Conservation (phyloP, 2,329 filamentous ascomycete genomes). For the Metarhizium brunneum region DNA sequence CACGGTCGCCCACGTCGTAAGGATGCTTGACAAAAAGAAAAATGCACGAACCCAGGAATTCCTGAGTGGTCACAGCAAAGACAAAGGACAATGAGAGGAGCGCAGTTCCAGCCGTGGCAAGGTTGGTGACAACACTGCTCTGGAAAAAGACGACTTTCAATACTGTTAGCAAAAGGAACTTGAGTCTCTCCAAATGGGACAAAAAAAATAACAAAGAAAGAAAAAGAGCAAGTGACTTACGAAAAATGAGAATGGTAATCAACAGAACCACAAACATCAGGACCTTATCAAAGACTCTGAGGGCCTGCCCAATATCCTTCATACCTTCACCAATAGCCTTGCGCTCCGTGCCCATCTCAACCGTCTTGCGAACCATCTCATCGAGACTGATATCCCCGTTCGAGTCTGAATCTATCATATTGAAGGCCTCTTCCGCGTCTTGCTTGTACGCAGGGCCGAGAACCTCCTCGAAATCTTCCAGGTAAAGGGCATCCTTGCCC, state of each 20-base stretch:
- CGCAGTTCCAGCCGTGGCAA: conserved; percentile 84
- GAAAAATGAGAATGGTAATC: conserved; percentile 73
- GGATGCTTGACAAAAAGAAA: conserved; percentile 99
- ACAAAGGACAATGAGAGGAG: conserved; percentile 95
- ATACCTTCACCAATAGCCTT: conserved; percentile 88
- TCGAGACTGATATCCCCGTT: conserved; percentile 94
- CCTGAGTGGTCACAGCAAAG: conserved; percentile 84
- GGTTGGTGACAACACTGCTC: conserved; percentile 71
- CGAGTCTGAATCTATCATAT: conserved; percentile 69
- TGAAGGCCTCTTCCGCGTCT: conserved; percentile 81
- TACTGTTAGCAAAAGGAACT: background rate
- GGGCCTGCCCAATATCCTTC: conserved; percentile 94
- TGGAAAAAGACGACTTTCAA: conserved; percentile 72
- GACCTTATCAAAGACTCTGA: conserved; percentile 81
- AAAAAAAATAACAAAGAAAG: no score
- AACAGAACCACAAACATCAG: conserved; percentile 74
- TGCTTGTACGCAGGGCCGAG: conserved; percentile 64
- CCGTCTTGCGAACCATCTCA: conserved; percentile 84
- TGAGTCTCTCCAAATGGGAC: background rate
- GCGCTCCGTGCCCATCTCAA: conserved; percentile 74
- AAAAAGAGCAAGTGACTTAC: conserved; percentile 32
- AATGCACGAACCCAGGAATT: conserved; percentile 96
- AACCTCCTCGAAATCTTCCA: conserved; percentile 80
- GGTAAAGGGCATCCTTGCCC: conserved; percentile 67
- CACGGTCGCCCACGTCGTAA: conserved; percentile 89